Evolutionary conservation across 768 basidiomycete genomes (phyloP), one percentile per base, ranked within the genome.

Genomic region (Leccinellum luteum): DNA sequence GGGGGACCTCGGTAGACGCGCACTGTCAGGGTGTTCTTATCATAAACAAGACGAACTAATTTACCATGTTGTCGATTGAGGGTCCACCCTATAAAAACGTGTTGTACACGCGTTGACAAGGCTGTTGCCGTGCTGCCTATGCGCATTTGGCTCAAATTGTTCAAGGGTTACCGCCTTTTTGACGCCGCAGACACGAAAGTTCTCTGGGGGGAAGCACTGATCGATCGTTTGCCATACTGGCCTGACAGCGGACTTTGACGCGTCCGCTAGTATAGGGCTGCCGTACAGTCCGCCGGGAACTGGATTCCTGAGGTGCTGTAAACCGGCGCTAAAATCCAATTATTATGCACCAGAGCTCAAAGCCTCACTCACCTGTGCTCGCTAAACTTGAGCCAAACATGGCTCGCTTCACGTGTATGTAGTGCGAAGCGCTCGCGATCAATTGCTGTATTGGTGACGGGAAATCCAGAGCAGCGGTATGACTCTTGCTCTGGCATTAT

Each of bases 21-120:
- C 58, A n/a, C 19, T 14, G 41, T 49, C 51, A 55, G 47, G 59
- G 51, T 27, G 53, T 71, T 73, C 72, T 72, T 72, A 72, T 72
- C 70, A 41, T 51, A 54, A 48, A 63, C 55, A 6, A 35, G 56
- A 52, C 45, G 32, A 54, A 41, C 45, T 66, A 58, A 66, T 62
- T 68, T 62, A 64, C 59, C 41, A 31, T 72, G 62, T 72, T 72
- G 53, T 71, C 58, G 52, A 60, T 68, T 70, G 70, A 53, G 72
- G 72, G 70, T 74, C 70, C 70, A 69, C 68, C 67, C 66, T 68
- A 71, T 13, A 64, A 70, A 69, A 71, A 74, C 70, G 70, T 72
- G 70, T 73, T 65, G 48, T 56, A 61, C 70, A 72, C 66, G 70
- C 68, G 70, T 55, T 60, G 61, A 43, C 58, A 60, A 66, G 72